Base-by-base conservation (phyloP, 805 yeast species). In the Candida morakotiae region DNA sequence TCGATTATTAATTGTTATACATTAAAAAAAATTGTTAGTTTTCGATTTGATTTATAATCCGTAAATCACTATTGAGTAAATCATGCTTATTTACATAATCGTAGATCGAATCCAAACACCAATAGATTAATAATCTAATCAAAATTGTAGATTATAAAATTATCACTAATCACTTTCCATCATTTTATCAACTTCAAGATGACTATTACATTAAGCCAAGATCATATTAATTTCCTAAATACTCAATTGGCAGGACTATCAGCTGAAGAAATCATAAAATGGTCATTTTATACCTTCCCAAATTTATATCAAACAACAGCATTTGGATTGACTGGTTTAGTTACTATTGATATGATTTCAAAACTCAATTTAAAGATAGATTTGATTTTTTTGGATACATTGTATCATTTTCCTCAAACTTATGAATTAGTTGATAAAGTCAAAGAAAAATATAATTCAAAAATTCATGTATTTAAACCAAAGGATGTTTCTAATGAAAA, bases 321-420 rank as follows among this genome's bases (percentile, higher is more conserved):
- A 1, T 88, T 91, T 62, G 98, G 98, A 0, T 70, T 91, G 32
- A 86, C 96, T 1, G 98, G 98, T 0, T 62, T 91, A 41, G 95
- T 84, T 21, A 89, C 91, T 9, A 68, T 86, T 29, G 96, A 89
- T 57, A 84, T 89, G 74, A 60, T 89, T 20, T 72, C 83, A 22
- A 77, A 79, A 52, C 49, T 81, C 32, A 18, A 34, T 9, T 28
- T 43, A 5, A 20, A 31, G 8, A 67, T 85, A 5, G 94, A 88
- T 38, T 66, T 89, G 39, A 82, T 91, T 2, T 91, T 91, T 56
- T 71, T 89, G 33, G 97, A 91, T 56, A 91, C 98, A 0, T 65
- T 91, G 44, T 86, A 89, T 53, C 97, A 91, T 59, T 91, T 91
- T 69, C 88, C 91, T n/a, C 98, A 91, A 58, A 91, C 98, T 1